Conservation (phyloP, 768 basidiomycete genomes). For the Kwoniella newhampshirensis region DNA sequence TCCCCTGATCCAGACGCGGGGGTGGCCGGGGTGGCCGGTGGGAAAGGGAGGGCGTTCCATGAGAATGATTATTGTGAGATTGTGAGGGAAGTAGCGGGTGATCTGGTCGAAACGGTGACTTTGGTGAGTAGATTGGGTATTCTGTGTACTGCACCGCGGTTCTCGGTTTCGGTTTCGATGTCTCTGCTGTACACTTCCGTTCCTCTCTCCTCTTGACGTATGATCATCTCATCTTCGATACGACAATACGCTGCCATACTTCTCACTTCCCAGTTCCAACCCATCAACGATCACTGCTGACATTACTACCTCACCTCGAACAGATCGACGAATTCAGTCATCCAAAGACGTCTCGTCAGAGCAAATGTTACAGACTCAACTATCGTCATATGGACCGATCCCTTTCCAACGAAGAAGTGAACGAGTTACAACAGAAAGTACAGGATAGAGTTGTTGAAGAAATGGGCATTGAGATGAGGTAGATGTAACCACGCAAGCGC, state of each 20-base stretch:
- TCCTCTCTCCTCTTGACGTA: not conserved
- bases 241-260: no score
- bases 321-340: constrained; percentile 91
- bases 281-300: not conserved
- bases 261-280: no score
- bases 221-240: not conserved
- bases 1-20: constrained; percentile 45
- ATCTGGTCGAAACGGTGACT: constrained; percentile 85
- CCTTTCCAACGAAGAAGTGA: constrained; percentile 83
- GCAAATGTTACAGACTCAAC: constrained; percentile 84
- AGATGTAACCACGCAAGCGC: no score
- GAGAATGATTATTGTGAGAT: constrained; percentile 98
- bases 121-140: constrained; percentile 59
- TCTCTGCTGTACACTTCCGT: no score
- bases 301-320: no score
- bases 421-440: constrained; percentile 65
- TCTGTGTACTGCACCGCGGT: not conserved
- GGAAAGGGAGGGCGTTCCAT: constrained; percentile 60
- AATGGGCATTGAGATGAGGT: constrained; percentile 56
- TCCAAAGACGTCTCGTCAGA: constrained; percentile 76
- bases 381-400: constrained; percentile 98
- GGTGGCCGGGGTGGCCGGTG: constrained; percentile 37
- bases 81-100: constrained; percentile 87
- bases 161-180: no score
- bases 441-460: constrained; percentile 44